These are phyloP conservation scores for Cercospora berteroae DNA, from an alignment of 2,329 filamentous ascomycete genomes.

Conservation along the genomic window DNA sequence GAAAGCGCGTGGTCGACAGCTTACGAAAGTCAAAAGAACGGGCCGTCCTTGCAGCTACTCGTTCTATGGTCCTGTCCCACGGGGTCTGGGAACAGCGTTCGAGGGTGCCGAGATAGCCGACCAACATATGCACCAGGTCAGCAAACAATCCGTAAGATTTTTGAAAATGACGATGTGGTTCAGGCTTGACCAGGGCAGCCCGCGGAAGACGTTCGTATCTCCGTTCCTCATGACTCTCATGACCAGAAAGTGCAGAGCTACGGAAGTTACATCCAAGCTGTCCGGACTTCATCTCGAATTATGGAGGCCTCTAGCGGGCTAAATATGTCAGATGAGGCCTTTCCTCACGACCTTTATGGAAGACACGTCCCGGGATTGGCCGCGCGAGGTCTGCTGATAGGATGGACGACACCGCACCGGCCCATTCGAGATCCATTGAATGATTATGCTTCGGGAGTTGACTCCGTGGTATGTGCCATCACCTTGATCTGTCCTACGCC, in stretches of 20 bases:
- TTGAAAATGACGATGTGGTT: background rate
- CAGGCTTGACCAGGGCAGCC: background rate
- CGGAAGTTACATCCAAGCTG: background rate
- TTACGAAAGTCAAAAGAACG: background rate
- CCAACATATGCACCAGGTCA: background rate
- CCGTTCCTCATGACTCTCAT: background rate
- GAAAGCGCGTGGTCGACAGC: background rate
- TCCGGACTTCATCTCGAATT: background rate
- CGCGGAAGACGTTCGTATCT: background rate
- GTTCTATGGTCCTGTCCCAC: background rate
- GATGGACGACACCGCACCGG: background rate
- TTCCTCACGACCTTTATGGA: background rate
- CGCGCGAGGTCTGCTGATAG: slow-evolving; percentile 7
- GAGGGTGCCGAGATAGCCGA: slow-evolving; percentile 6
- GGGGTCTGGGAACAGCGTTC: background rate
- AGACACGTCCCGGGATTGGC: background rate
- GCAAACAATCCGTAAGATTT: background rate
- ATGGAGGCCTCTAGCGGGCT: background rate
- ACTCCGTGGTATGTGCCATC: background rate
- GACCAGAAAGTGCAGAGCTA: background rate
- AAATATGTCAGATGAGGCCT: background rate
- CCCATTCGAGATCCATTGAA: background rate
- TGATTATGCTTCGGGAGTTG: background rate
- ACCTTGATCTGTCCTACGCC: background rate
- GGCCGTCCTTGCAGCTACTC: background rate